These are phyloP conservation scores for Schoenoplectus triqueter DNA, from an alignment of 202 grass and related monocot genomes.

Conservation along the genomic window DNA sequence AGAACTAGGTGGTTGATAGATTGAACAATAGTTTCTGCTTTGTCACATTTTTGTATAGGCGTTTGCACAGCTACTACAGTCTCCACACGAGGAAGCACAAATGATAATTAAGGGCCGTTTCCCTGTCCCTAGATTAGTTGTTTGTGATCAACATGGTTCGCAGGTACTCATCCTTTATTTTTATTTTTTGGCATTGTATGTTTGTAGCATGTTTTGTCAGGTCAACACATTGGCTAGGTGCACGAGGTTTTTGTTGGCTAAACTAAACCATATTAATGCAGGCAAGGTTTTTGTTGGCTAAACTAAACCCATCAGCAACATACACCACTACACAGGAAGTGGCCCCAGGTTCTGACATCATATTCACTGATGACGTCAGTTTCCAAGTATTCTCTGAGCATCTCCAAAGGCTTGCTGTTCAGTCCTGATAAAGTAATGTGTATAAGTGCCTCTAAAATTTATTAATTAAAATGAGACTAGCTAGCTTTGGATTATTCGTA, in stretches of 20 bases:
- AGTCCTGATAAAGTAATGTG: conserved; percentile 63
- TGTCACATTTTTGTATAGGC: conserved; percentile 53
- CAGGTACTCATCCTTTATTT: conserved; percentile 53
- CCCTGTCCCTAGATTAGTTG: conserved; percentile 91
- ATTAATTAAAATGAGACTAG: conserved; percentile 40
- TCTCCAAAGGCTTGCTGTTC: conserved; percentile 92
- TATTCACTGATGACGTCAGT: conserved; percentile 98
- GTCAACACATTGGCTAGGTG: background rate
- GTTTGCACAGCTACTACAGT: conserved; percentile 88
- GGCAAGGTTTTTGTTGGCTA: conserved; percentile 97
- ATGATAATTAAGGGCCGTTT: conserved; percentile 88
- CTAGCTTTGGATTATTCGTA: conserved; percentile 42
- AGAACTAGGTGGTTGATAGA: background rate
- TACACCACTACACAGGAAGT: conserved; percentile 86
- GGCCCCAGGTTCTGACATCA: conserved; percentile 87
- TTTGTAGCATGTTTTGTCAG: background rate
- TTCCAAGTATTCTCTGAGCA: conserved; percentile 99
- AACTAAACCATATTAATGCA: conserved; percentile 71
- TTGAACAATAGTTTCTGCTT: conserved; percentile 23
- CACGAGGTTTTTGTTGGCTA: conserved; percentile 97
- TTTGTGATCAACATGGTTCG: conserved; percentile 97
- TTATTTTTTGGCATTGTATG: background rate
- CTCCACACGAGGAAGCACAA: conserved; percentile 82
- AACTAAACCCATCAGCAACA: conserved; percentile 90
- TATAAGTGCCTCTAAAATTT: conserved; percentile 33